Conservation (phyloP, 2,329 filamentous ascomycete species). For the Eutypa lata region DNA sequence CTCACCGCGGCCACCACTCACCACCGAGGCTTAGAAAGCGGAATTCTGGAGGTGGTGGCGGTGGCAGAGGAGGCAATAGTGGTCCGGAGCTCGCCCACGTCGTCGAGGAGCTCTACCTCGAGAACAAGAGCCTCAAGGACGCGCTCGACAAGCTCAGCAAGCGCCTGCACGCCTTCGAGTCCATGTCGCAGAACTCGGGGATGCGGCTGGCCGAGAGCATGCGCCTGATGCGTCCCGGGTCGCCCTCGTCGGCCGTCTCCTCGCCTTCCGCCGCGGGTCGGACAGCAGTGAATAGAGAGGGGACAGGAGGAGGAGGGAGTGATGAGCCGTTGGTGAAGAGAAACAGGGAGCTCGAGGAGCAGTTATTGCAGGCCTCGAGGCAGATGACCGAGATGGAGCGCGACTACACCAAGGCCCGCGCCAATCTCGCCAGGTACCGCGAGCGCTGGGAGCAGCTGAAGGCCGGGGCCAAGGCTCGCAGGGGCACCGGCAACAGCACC, state of each 20-base stretch:
- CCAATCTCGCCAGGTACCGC: slow-evolving; percentile 55
- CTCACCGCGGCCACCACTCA: slow-evolving; percentile 29
- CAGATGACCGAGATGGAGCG: slow-evolving; percentile 66
- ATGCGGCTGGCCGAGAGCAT: slow-evolving; percentile 84
- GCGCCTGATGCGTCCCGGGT: slow-evolving; percentile 57
- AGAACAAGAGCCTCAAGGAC: slow-evolving; percentile 82
- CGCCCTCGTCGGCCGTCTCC: slow-evolving; percentile 38
- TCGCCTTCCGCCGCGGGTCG: slow-evolving; percentile 3
- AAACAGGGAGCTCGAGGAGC: slow-evolving; percentile 65
- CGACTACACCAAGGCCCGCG: slow-evolving; percentile 53
- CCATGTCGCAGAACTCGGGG: slow-evolving; percentile 82
- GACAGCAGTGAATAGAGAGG: slow-evolving; percentile 3
- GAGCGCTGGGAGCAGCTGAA: slow-evolving; percentile 62
- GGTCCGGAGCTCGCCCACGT: slow-evolving; percentile 59
- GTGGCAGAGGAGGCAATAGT: not conserved
- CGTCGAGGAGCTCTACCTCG: slow-evolving; percentile 81
- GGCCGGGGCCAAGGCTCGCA: slow-evolving; percentile 56
- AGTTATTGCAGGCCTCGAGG: slow-evolving; percentile 54
- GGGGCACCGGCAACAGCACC: slow-evolving; percentile 12
- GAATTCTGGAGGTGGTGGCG: slow-evolving; percentile 30
- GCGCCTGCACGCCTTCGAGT: slow-evolving; percentile 89
- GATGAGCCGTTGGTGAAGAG: slow-evolving; percentile 47
- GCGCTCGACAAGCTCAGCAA: slow-evolving; percentile 83
- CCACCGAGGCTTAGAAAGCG: slow-evolving; percentile 21
- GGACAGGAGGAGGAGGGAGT: slow-evolving; percentile 28